Evolutionary conservation across 2,329 filamentous ascomycete species (phyloP).

Genomic region (Paraconiothyrium sp.): DNA sequence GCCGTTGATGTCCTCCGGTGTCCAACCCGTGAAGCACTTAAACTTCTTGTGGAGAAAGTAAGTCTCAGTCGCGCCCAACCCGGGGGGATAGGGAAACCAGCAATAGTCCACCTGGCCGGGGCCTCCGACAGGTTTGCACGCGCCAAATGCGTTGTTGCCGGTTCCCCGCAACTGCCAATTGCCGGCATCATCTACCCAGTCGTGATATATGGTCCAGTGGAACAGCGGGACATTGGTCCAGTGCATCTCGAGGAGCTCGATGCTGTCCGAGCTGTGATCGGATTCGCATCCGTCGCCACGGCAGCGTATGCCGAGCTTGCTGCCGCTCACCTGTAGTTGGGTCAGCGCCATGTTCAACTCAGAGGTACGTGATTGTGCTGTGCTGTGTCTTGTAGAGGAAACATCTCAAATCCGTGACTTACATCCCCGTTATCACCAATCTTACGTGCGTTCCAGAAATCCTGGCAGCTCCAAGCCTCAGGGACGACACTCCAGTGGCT

Average conservation of each 20-base stretch:
- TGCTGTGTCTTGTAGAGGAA: neutral
- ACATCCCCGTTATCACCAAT: neutral
- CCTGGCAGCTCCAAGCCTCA: neutral
- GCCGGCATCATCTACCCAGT: neutral
- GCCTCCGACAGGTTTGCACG: neutral
- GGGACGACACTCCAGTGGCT: neutral
- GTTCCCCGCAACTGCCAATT: neutral
- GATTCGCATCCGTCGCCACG: neutral
- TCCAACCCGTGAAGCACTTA: neutral
- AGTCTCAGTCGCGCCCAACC: neutral
- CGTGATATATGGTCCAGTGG: neutral
- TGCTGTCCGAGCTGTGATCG: neutral
- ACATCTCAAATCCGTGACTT: neutral
- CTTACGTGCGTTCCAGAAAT: neutral
- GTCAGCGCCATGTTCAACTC: neutral
- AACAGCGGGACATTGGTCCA: neutral
- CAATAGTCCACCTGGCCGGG: neutral
- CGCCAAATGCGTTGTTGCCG: neutral
- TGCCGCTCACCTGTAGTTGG: neutral
- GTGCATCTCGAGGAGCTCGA: constrained; percentile 6
- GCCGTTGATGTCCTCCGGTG: neutral
- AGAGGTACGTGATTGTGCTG: neutral
- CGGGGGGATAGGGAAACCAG: neutral
- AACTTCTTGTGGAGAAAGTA: neutral
- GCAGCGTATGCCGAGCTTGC: neutral